Conservation (phyloP, 805 yeast genomes). For the Clavispora asparagi region DNA sequence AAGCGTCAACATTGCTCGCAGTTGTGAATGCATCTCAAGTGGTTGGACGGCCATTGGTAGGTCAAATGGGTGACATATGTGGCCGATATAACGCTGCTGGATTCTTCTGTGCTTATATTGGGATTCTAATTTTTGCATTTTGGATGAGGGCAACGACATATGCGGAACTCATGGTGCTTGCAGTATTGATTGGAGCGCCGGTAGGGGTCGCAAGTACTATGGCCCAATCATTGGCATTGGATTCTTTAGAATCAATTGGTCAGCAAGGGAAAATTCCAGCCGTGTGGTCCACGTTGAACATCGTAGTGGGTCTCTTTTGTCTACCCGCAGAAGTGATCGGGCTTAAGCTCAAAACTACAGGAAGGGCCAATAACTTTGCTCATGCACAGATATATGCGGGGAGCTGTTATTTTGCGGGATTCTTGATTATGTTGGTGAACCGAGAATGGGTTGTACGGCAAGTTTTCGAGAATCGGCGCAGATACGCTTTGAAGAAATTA, state of each 20-base stretch:
- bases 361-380: slow-evolving; percentile 26
- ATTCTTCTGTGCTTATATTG: slow-evolving; percentile 15
- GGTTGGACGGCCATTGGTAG: too few relatives aligned
- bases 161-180: slow-evolving; percentile 26
- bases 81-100: too few relatives aligned
- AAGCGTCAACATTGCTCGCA: too few relatives aligned
- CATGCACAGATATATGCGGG: slow-evolving; percentile 62
- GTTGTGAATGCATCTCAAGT: too few relatives aligned
- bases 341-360: slow-evolving; percentile 20
- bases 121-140: slow-evolving; percentile 27
- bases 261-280: slow-evolving; percentile 24
- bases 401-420: slow-evolving; percentile 36
- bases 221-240: slow-evolving; percentile 15
- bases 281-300: slow-evolving; percentile 37
- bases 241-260: slow-evolving; percentile 7
- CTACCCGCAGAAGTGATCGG: slow-evolving; percentile 53
- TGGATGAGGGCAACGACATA: slow-evolving; percentile 35
- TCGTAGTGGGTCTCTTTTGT: slow-evolving; percentile 25
- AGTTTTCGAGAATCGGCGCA: neutral
- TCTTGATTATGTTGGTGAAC: slow-evolving; percentile 39
- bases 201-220: slow-evolving; percentile 26
- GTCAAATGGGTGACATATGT: too few relatives aligned
- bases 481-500: too few relatives aligned
- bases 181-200: slow-evolving; percentile 24
- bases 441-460: slow-evolving; percentile 47